Evolutionary conservation across 2,329 filamentous ascomycete genomes (phyloP).

Genomic region (Ophiostoma sp.): DNA sequence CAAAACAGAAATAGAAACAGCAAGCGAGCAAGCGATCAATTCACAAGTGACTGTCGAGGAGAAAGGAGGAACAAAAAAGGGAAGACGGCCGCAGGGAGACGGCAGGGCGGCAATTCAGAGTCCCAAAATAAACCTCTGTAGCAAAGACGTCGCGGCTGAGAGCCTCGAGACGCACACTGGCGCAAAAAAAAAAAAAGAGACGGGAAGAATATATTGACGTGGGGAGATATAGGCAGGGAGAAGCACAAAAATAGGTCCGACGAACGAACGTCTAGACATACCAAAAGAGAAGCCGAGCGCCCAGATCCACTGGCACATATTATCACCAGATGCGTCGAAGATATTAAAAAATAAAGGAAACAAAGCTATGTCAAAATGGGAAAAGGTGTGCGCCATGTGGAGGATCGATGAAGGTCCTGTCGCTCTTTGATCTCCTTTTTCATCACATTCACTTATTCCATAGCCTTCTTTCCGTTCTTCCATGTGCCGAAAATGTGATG

Average conservation of each 20-base stretch:
- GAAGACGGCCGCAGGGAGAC: not conserved
- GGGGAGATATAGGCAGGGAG: not conserved
- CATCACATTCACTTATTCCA: not conserved
- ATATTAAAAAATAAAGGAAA: not conserved
- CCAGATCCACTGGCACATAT: not conserved
- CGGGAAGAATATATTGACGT: not conserved
- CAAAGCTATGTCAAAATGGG: not conserved
- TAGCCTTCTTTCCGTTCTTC: not conserved
- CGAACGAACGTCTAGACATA: not conserved
- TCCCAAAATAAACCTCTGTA: not conserved
- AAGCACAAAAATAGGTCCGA: not conserved
- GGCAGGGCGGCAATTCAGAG: not conserved
- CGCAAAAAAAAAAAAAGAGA: not conserved
- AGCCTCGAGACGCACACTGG: not conserved
- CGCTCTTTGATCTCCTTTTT: not conserved
- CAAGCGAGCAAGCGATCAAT: not conserved
- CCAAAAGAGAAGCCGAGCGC: not conserved
- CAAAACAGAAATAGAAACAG: conserved; percentile 13
- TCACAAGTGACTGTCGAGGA: not conserved
- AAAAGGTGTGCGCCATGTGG: not conserved
- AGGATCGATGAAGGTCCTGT: not conserved
- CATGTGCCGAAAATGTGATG: not conserved
- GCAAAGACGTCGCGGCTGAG: not conserved
- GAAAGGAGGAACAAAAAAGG: too few species aligned
- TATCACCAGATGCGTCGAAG: not conserved